These are phyloP conservation scores for Hypoxylon crocopeplum DNA, from an alignment of 495 filamentous ascomycete species.

Conservation along the genomic window DNA sequence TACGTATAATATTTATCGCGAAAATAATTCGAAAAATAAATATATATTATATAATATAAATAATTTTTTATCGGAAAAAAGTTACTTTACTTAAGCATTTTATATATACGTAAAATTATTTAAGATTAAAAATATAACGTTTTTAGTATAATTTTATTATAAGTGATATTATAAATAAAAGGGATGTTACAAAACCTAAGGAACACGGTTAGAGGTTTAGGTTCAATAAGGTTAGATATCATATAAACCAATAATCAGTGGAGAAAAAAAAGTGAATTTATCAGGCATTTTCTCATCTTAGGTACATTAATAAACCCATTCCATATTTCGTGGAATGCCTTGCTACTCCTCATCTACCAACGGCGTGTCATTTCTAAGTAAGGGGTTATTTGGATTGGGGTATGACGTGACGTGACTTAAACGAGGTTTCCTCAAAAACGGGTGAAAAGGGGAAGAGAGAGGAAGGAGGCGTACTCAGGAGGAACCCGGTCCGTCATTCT, in stretches of 20 bases:
- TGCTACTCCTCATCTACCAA: conserved; percentile 28
- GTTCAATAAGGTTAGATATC: no score
- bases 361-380: conserved; percentile 30
- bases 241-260: neutral
- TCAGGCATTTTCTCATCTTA: conserved; percentile 27
- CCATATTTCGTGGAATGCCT: conserved; percentile 19
- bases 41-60: no score
- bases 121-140: no score
- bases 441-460: conserved; percentile 6
- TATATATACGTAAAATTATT: no score
- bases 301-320: conserved; percentile 29
- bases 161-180: no score
- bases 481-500: conserved; percentile 7
- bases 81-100: no score
- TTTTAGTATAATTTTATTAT: no score
- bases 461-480: conserved; percentile 20
- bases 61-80: no score
- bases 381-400: conserved; percentile 16
- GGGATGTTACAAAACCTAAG: no score
- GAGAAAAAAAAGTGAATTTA: neutral
- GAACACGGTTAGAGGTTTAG: no score
- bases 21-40: no score
- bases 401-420: conserved; percentile 27
- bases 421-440: neutral
- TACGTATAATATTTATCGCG: no score